Percentiles rank a stretch among this genome's conserved stretches.
Conservation (phyloP, 306 rosid species). For the Heteromeles arbutifolia region DNA sequence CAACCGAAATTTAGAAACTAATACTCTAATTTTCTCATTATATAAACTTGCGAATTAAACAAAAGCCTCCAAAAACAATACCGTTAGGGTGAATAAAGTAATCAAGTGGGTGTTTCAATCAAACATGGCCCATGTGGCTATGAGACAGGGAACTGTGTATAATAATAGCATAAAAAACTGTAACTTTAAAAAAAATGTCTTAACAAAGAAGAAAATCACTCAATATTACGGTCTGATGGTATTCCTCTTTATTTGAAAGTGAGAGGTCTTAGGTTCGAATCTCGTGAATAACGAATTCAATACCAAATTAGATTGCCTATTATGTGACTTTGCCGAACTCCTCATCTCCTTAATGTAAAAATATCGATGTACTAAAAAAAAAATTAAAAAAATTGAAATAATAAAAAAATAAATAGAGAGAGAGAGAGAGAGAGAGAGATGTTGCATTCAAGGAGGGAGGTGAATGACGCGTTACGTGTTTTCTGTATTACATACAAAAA, state of each 20-base stretch:
- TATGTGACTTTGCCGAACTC: too few species aligned
- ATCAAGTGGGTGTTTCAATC: constrained; percentile 18
- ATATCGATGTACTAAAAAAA: too few species aligned
- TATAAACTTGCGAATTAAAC: neutral
- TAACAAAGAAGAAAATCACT: neutral
- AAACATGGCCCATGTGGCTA: constrained; percentile 41
- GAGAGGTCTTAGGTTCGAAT: too few species aligned
- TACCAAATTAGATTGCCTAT: too few species aligned
- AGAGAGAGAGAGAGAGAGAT: neutral
- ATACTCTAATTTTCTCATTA: too few species aligned
- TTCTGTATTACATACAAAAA: constrained; percentile 10
- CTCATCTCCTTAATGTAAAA: too few species aligned
- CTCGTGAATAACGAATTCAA: fast-evolving
- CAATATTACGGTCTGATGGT: too few species aligned
- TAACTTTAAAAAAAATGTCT: neutral
- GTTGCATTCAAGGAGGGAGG: neutral
- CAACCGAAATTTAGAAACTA: too few species aligned
- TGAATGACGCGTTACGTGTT: constrained; percentile 26
- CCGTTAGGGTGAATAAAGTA: neutral
- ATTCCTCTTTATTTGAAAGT: too few species aligned
- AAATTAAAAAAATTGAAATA: neutral
- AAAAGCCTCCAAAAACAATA: constrained; percentile 16
- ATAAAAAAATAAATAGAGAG: too few species aligned
- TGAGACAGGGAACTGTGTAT: constrained; percentile 10
- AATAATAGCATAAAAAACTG: constrained; percentile 5